Evolutionary conservation across 1,284 basidiomycete genomes (phyloP), one percentile per base, ranked within the genome.

Genomic region (Apiotrichum akiyoshidainum): DNA sequence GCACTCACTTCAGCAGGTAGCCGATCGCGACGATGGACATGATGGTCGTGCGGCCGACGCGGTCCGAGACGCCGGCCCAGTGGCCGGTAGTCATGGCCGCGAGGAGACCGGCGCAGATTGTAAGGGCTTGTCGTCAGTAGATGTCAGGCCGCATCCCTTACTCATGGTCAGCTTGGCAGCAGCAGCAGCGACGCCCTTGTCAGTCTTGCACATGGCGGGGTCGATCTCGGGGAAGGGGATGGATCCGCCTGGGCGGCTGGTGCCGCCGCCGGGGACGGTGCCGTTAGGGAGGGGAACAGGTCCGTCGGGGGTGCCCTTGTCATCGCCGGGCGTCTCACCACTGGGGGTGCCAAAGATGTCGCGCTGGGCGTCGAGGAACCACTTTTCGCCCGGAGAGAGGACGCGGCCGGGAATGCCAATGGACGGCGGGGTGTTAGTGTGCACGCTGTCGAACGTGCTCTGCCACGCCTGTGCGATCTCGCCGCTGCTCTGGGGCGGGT

Each of bases 51-150:
- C 92, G 83, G 12, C 92, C 92, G 59, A 87, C 77, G 19, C 85
- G 81, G 71, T 94, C 90, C 10, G 89, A 86, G 47, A 87, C 87
- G 59, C 84, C 83, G 40, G 89, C 89, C 92, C 92, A 96, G 83
- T 86, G 91, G 11, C 88, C 89, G 0, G 90, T 90, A 1, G 89
- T 92, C 37, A 93, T 74, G 0, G 89, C 90, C 5, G 88, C 87
- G 5, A 94, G 81, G 7, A 86, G 68, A n/a, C 92, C 92, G 83
- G 88, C 87, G 7, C 83, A 86, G 8, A 87, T 84, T 0, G 86
- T 89, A 71, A 90, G 84, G 35, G 82, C 86, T 75, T 54, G 2
- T 5, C 11, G 52, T 54, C 19, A 51, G 48, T 39, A 17, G 9
- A 44, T 8, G 11, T 39, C 10, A 31, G n/a, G 6, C 26, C 33